Conservation (phyloP, 1,284 basidiomycete genomes). For the Cutaneotrichosporon dermatis region DNA sequence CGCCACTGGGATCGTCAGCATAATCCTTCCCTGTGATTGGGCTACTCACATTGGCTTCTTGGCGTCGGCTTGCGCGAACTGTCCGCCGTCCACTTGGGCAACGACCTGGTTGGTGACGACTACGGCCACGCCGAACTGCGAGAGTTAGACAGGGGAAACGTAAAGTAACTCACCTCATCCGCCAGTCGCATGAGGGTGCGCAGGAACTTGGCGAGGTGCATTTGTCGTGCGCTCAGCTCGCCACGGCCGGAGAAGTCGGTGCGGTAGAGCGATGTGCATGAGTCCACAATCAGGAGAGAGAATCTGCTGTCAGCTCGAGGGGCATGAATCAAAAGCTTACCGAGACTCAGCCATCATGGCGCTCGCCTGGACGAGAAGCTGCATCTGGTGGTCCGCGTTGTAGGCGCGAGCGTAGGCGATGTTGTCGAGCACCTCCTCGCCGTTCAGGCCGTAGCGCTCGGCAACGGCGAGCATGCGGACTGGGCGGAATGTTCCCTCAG, state of each 20-base stretch:
- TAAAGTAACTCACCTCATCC: slow-evolving; percentile 67
- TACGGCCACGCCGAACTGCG: slow-evolving; percentile 91
- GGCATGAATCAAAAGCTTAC: slow-evolving; percentile 51
- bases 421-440: slow-evolving; percentile 97
- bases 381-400: slow-evolving; percentile 95
- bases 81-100: slow-evolving; percentile 90
- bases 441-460: slow-evolving; percentile 90
- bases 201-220: slow-evolving; percentile 95
- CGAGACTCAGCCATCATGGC: slow-evolving; percentile 96
- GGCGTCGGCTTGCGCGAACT: slow-evolving; percentile 71
- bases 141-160: slow-evolving; percentile 1
- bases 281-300: slow-evolving; percentile 93
- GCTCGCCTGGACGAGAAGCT: slow-evolving; percentile 83
- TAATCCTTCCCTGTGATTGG: background rate
- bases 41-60: slow-evolving; percentile 79
- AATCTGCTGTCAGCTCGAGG: slow-evolving; percentile 59
- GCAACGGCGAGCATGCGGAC: slow-evolving; percentile 90
- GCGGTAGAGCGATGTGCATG: slow-evolving; percentile 90
- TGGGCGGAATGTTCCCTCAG: slow-evolving; percentile 97
- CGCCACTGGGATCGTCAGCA: slow-evolving; percentile 54
- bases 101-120: slow-evolving; percentile 99
- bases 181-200: slow-evolving; percentile 88
- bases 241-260: slow-evolving; percentile 95
- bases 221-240: slow-evolving; percentile 91
- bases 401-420: slow-evolving; percentile 98